phyloP scores from a whole-genome alignment of 495 filamentous ascomycete genomes.

The Talaromyces ruber region DNA sequence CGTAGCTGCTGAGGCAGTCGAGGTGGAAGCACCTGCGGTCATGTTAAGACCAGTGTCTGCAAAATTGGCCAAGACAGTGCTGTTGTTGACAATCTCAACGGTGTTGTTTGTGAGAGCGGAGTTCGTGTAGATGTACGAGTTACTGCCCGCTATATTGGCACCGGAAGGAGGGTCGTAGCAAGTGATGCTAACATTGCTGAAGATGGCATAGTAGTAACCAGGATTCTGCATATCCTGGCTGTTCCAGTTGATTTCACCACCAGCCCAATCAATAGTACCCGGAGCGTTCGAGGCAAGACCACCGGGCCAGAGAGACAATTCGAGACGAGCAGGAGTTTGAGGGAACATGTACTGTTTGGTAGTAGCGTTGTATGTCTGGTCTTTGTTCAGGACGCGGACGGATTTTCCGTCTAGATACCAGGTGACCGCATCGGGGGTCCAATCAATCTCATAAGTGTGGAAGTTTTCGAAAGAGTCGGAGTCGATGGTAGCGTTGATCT shows the following conservation, averaged over 20 bases:
- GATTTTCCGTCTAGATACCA: conserved; percentile 79
- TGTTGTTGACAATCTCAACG: conserved; percentile 63
- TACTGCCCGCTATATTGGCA: conserved; percentile 48
- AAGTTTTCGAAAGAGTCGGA: conserved; percentile 65
- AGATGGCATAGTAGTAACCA: conserved; percentile 83
- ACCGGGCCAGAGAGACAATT: conserved; percentile 94
- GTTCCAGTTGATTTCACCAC: conserved; percentile 84
- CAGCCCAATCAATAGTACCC: conserved; percentile 88
- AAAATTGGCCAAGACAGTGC: conserved; percentile 72
- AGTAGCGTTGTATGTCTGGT: conserved; percentile 77
- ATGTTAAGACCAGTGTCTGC: conserved; percentile 70
- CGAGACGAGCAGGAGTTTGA: conserved; percentile 86
- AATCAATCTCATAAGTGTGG: conserved; percentile 90
- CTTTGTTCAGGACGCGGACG: conserved; percentile 63
- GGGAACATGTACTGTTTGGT: conserved; percentile 79
- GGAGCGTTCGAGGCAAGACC: conserved; percentile 67
- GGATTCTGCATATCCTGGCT: conserved; percentile 67
- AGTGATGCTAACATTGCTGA: conserved; percentile 67
- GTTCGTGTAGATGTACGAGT: conserved; percentile 69
- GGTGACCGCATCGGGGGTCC: conserved; percentile 73
- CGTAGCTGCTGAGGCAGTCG: conserved; percentile 14
- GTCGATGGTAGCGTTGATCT: conserved; percentile 55
- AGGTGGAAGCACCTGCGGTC: conserved; percentile 23
- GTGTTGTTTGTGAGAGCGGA: conserved; percentile 60
- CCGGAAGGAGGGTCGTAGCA: conserved; percentile 72